These are phyloP conservation scores for Pleurotus platypus DNA, from an alignment of 768 basidiomycete species.

Conservation along the genomic window DNA sequence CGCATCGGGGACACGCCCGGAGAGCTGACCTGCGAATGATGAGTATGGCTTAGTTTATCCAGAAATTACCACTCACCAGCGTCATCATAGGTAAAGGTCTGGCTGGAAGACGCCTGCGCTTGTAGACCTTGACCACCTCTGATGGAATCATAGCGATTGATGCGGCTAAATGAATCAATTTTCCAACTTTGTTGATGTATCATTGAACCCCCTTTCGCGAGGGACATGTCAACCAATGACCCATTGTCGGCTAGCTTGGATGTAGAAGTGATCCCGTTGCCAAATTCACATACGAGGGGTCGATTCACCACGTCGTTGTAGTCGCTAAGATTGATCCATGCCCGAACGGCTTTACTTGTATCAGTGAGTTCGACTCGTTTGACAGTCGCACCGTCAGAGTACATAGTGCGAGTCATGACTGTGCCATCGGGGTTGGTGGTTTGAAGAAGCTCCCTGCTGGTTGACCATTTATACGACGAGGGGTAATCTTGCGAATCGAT, in stretches of 20 bases:
- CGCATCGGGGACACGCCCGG: background rate
- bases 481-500: background rate
- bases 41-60: background rate
- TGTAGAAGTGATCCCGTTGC: constrained; percentile 9
- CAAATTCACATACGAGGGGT: constrained; percentile 9
- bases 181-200: constrained; percentile 11
- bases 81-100: background rate
- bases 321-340: constrained; percentile 2
- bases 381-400: background rate
- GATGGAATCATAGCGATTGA: constrained; percentile 6
- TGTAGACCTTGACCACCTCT: background rate
- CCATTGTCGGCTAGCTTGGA: constrained; percentile 8
- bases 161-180: constrained; percentile 10
- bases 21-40: background rate
- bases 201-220: background rate
- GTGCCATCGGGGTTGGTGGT: constrained; percentile 2
- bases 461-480: constrained; percentile 1
- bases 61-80: background rate
- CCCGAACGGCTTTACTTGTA: background rate
- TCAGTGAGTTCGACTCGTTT: background rate
- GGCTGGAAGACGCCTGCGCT: background rate
- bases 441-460: constrained; percentile 1
- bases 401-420: background rate
- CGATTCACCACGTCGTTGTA: constrained; percentile 10
- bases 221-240: constrained; percentile 1